phyloP scores from a whole-genome alignment of 441 rosid genomes.

The Breynia disticha region DNA sequence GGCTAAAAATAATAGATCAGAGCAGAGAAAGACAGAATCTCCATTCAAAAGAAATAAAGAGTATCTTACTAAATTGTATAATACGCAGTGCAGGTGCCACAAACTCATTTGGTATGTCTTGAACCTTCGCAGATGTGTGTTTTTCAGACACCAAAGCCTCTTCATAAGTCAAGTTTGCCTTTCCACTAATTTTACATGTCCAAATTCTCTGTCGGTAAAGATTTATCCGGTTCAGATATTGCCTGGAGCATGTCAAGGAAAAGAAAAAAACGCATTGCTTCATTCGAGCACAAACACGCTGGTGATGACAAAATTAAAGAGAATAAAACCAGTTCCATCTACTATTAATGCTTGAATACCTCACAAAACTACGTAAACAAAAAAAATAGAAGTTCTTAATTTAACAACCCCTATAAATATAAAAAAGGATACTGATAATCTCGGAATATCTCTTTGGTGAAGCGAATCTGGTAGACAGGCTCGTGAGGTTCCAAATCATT shows the following conservation, averaged over 20 bases:
- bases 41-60: not conserved
- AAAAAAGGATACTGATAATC: constrained; percentile 78
- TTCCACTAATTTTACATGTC: constrained; percentile 86
- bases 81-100: constrained; percentile 53
- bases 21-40: too few species aligned
- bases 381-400: too few species aligned
- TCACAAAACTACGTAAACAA: too few species aligned
- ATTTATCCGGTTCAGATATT: constrained; percentile 70
- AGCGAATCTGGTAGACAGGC: constrained; percentile 85
- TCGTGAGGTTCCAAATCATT: constrained; percentile 60
- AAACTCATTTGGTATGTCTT: constrained; percentile 65
- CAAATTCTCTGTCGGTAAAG: constrained; percentile 78
- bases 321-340: not conserved
- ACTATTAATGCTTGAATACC: not conserved
- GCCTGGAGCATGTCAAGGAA: constrained; percentile 50
- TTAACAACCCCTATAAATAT: too few species aligned
- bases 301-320: not conserved
- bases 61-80: constrained; percentile 74
- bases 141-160: constrained; percentile 93
- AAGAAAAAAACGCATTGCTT: constrained; percentile 19
- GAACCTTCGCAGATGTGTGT: constrained; percentile 59
- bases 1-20: too few species aligned
- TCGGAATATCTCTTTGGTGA: constrained; percentile 85
- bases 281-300: not conserved
- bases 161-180: constrained; percentile 78